Evolutionary conservation across 2,329 filamentous ascomycete genomes (phyloP).

Genomic region (Neofusicoccum cordaticola): DNA sequence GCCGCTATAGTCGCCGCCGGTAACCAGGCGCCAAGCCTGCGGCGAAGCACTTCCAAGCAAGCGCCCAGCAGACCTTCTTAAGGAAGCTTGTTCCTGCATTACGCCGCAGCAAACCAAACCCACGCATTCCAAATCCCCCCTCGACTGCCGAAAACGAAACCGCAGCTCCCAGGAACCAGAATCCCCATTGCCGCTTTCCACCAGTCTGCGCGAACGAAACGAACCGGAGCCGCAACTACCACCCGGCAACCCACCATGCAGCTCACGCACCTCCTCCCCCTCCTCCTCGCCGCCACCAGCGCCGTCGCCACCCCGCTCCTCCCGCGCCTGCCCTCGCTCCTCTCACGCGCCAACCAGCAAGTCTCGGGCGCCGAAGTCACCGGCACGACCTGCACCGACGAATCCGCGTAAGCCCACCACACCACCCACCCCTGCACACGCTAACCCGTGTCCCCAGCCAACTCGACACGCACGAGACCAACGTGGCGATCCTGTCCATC

Average conservation of each 20-base stretch:
- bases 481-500: conserved; percentile 48
- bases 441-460: conserved; percentile 7
- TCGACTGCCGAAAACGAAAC: background rate
- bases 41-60: background rate
- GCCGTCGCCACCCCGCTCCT: background rate
- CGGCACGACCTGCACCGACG: conserved; percentile 32
- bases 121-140: background rate
- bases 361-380: conserved; percentile 30
- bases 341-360: conserved; percentile 19
- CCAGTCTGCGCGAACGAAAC: background rate
- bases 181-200: background rate
- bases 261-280: background rate
- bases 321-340: background rate
- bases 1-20: background rate
- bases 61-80: background rate
- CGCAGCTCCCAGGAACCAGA: background rate
- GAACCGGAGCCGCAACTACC: background rate
- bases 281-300: background rate
- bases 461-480: conserved; percentile 24
- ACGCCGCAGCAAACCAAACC: background rate
- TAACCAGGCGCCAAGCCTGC: background rate
- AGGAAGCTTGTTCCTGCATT: background rate
- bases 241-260: background rate
- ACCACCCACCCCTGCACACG: background rate
- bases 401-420: conserved; percentile 30